Base-by-base conservation (phyloP, 768 basidiomycete genomes). In the Phaffia tasmanica region DNA sequence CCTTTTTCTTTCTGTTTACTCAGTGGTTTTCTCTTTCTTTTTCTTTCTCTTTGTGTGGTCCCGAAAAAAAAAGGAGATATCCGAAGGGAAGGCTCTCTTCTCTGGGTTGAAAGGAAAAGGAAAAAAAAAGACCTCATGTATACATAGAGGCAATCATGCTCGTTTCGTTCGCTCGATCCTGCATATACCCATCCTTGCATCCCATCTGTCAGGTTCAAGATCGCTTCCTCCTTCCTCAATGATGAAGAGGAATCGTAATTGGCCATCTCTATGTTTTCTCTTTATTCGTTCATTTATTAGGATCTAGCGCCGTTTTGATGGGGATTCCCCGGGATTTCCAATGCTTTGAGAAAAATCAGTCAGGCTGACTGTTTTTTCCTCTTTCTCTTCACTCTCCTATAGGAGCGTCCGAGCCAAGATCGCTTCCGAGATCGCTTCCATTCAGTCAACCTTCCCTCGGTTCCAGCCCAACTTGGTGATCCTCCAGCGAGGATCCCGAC, bases 401-500 rank as follows among this genome's bases (percentile, higher is more conserved):
- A 95, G 93, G 79, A 83, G 86, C 6, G 83, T 94, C 72, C 87
- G 93, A 70, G 81, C 85, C 51, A 80, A 82, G 70, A 85, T 93
- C 71, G 81, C 86, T n/a, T 77, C 81, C 57, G 81, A 81, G 64
- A 89, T 97, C 76, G 79, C 80, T 51, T 72, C 82, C 1, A 75
- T 85, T 56, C 85, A 86, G 73, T 77, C 82, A 3, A 80, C 79
- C 69, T 85, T 82, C 76, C 88, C 93, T n/a, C 86, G 87, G 25
- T 99, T 98, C 80, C 83, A 85, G 72, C 88, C 95, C 16, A 84
- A 86, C 75, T 83, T 99, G 21, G 88, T 84, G 71, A 90, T 99
- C 77, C 83, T 99, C 55, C 95, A 98, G 78, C 91, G 90, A 60
- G 95, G 95, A 63, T 84, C 85, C 35, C 86, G 89, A 67, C 85